Evolutionary conservation across 352 stramenopile genomes (phyloP), one percentile per base, ranked within the genome.

Genomic region (Globisporangium recalcitrans): DNA sequence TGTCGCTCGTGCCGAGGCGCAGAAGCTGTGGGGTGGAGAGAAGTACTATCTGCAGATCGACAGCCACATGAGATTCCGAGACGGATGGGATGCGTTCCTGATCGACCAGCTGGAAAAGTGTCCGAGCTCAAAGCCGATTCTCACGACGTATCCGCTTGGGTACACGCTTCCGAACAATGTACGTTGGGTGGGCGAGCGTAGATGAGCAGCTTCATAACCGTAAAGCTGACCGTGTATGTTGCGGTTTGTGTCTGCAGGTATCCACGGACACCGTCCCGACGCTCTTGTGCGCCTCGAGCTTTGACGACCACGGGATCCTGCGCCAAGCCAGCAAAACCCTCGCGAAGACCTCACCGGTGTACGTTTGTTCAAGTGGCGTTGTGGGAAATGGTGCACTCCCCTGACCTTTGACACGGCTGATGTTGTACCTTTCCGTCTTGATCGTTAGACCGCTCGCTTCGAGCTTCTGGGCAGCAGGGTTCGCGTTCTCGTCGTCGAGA

Each of bases 11-110:
- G 38, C 38, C 38, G 68, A 91, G 5, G 80, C 80, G 10, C 89
- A 98, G 70, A 71, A 71, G 22, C 68, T 98, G 1, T 96, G 82
- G 67, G 52, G 77, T 19, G 82, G 75, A 26, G 93, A 98, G 69
- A 42, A 78, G 13, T 98, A 91, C 68, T 81, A 97, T 36, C 80
- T 98, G 4, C 93, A 98, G 69, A 97, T 98, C 64, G 96, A 98
- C 70, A 97, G 91, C 58, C 96, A 98, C 73, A 98, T 97, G 82
- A 81, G 92, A 1, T 84, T 93, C 42, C 77, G 77, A 7, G 56
- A 52, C 13, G 73, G 78, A 19, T 98, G 94, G 94, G 96, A 98
- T 69, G 71, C 62, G 10, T 98, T 91, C 58, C 67, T 98, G 46
- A 87, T 98, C 56, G 48, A 74, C 22, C 71, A 95, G 60, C 75